These are phyloP conservation scores for Staphylotrichum tortipilum DNA, from an alignment of 495 filamentous ascomycete genomes.

Conservation along the genomic window DNA sequence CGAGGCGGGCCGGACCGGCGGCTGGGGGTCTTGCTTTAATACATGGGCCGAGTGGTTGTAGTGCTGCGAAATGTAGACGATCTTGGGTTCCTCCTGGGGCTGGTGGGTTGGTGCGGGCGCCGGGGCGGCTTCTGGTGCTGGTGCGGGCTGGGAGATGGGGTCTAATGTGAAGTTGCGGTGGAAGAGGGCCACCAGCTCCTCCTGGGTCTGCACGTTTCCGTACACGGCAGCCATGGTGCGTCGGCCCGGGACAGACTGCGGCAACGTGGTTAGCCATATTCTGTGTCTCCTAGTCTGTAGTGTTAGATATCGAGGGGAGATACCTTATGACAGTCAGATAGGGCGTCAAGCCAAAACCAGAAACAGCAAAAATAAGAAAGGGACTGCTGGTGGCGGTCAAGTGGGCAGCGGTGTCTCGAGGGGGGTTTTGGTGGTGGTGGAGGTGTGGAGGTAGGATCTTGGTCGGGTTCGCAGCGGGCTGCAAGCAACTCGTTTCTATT, in stretches of 20 bases:
- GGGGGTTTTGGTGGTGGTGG: no score
- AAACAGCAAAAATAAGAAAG: no score
- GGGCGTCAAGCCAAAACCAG: no score
- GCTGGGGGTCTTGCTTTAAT: conserved; percentile 22
- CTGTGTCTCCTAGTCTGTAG: not conserved
- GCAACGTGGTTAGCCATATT: conserved; percentile 5
- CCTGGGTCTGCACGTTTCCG: conserved; percentile 44
- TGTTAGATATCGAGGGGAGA: no score
- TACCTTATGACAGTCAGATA: no score
- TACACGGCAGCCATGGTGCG: conserved; percentile 29
- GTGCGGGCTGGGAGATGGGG: conserved; percentile 18
- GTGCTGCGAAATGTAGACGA: conserved; percentile 63
- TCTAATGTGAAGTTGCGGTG: conserved; percentile 54
- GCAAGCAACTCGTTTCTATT: conserved; percentile 42
- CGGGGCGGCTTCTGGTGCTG: conserved; percentile 22
- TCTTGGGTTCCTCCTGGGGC: conserved; percentile 27
- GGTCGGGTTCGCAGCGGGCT: conserved; percentile 25
- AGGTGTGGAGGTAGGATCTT: no score
- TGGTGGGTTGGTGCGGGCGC: conserved; percentile 10
- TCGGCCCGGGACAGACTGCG: conserved; percentile 4
- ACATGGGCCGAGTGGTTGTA: conserved; percentile 65
- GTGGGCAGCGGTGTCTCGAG: conserved; percentile 6
- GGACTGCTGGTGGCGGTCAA: conserved; percentile 8
- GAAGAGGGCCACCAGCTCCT: conserved; percentile 63
- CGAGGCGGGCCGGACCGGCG: conserved; percentile 37